Evolutionary conservation across 129 eudicot species (phyloP).

Genomic region (Centella asiatica): DNA sequence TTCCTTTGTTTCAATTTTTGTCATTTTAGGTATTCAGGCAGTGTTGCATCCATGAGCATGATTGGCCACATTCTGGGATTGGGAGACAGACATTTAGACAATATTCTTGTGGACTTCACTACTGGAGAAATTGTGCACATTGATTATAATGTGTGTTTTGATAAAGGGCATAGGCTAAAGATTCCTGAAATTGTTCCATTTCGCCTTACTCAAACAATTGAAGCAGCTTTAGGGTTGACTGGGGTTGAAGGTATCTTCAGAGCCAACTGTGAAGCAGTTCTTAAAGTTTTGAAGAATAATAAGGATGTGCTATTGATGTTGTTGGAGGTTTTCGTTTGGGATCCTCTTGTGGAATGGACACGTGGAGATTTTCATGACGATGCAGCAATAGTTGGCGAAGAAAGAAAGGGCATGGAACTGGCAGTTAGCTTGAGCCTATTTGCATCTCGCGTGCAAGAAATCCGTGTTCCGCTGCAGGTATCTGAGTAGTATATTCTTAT

Average conservation of each 20-base stretch:
- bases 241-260: constrained; percentile 89
- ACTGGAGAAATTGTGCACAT: constrained; percentile 94
- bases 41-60: constrained; percentile 96
- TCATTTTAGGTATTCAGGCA: constrained; percentile 77
- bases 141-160: constrained; percentile 98
- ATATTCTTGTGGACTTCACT: constrained; percentile 78
- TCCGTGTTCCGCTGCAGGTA: constrained; percentile 97
- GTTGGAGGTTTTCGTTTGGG: constrained; percentile 94
- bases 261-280: constrained; percentile 84
- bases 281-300: constrained; percentile 72
- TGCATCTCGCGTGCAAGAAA: constrained; percentile 99
- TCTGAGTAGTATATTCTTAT: constrained; percentile 7
- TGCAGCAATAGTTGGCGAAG: constrained; percentile 98
- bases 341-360: constrained; percentile 99
- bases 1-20: too few species aligned
- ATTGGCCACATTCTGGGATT: constrained; percentile 96
- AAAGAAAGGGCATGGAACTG: constrained; percentile 98
- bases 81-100: constrained; percentile 96
- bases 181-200: constrained; percentile 98
- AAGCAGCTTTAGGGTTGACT: constrained; percentile 88
- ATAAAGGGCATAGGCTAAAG: constrained; percentile 94
- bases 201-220: constrained; percentile 91
- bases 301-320: constrained; percentile 90
- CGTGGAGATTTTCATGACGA: constrained; percentile 98
- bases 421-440: constrained; percentile 99